Conservation (phyloP, 2,329 filamentous ascomycete species). For the Aspergillus sp. region DNA sequence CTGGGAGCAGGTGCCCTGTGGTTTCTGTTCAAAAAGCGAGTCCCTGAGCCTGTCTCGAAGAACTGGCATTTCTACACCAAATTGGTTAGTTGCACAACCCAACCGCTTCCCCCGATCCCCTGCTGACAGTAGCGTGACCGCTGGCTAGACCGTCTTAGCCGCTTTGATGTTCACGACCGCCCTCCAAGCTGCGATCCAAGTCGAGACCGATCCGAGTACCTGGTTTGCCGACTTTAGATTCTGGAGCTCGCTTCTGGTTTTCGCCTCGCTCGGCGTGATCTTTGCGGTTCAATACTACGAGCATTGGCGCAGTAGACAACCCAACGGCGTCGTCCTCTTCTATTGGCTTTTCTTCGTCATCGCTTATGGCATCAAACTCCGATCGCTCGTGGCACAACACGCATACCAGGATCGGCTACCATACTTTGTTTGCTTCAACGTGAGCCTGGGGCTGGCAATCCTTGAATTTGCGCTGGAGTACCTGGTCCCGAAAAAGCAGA, state of each 20-base stretch:
- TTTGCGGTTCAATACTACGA: slow-evolving; percentile 83
- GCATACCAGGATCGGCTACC: slow-evolving; percentile 64
- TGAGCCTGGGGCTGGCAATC: slow-evolving; percentile 68
- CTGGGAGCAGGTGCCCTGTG: slow-evolving; percentile 75
- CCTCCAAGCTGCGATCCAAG: slow-evolving; percentile 74
- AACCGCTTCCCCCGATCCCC: neutral
- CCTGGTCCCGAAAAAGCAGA: slow-evolving; percentile 76
- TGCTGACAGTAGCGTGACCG: slow-evolving; percentile 1
- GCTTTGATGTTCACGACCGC: slow-evolving; percentile 67
- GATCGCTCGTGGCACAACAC: slow-evolving; percentile 78
- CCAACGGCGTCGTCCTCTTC: slow-evolving; percentile 84
- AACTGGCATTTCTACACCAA: slow-evolving; percentile 94
- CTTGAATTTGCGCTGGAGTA: slow-evolving; percentile 79
- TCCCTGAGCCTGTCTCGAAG: slow-evolving; percentile 67
- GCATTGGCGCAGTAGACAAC: slow-evolving; percentile 76
- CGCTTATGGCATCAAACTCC: slow-evolving; percentile 75
- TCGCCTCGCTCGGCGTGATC: slow-evolving; percentile 71
- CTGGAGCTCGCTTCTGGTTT: slow-evolving; percentile 72
- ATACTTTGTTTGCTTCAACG: slow-evolving; percentile 75
- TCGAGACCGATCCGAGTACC: slow-evolving; percentile 64
- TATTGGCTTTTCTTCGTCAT: slow-evolving; percentile 90
- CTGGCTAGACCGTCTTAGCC: slow-evolving; percentile 59
- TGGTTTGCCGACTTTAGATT: slow-evolving; percentile 84
- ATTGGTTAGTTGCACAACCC: slow-evolving; percentile 59
- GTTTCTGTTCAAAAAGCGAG: slow-evolving; percentile 72